Evolutionary conservation across 2,329 filamentous ascomycete genomes (phyloP).

Genomic region (Colletotrichum incanum): DNA sequence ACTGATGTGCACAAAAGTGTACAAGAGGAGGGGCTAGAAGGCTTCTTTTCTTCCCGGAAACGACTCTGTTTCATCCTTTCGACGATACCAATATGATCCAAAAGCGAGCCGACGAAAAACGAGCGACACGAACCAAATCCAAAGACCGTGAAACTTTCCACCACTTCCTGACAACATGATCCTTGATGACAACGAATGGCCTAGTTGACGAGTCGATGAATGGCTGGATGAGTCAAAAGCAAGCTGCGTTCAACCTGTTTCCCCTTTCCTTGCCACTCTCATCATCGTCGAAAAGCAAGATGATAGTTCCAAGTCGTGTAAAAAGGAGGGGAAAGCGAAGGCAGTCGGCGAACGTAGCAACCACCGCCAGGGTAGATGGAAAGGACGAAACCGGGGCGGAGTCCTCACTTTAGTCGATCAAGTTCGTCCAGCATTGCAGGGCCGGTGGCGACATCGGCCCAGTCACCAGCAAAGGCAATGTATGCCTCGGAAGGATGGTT

Average conservation of each 20-base stretch:
- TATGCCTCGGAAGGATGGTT: slow-evolving; percentile 35
- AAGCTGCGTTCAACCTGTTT: neutral
- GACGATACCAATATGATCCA: neutral
- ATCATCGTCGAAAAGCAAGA: neutral
- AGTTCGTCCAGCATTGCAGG: slow-evolving; percentile 2
- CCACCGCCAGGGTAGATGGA: neutral
- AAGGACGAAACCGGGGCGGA: neutral
- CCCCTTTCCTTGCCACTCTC: neutral
- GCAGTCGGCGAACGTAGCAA: neutral
- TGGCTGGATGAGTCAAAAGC: neutral
- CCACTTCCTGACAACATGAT: neutral
- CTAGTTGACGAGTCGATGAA: neutral
- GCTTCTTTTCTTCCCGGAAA: slow-evolving; percentile 6
- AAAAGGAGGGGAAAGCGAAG: neutral
- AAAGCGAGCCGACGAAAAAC: neutral
- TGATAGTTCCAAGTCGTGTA: neutral
- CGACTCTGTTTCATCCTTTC: slow-evolving; percentile 14
- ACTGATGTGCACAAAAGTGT: neutral
- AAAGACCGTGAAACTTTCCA: neutral
- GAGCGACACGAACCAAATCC: slow-evolving; percentile 2
- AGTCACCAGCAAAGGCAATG: slow-evolving; percentile 30
- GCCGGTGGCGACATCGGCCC: slow-evolving; percentile 28
- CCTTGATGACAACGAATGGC: neutral
- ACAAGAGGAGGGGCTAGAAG: slow-evolving; percentile 8
- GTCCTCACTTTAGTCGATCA: neutral